Evolutionary conservation across 495 filamentous ascomycete species (phyloP), one percentile per base, ranked within the genome.

Genomic region (Penicillium arizonense): DNA sequence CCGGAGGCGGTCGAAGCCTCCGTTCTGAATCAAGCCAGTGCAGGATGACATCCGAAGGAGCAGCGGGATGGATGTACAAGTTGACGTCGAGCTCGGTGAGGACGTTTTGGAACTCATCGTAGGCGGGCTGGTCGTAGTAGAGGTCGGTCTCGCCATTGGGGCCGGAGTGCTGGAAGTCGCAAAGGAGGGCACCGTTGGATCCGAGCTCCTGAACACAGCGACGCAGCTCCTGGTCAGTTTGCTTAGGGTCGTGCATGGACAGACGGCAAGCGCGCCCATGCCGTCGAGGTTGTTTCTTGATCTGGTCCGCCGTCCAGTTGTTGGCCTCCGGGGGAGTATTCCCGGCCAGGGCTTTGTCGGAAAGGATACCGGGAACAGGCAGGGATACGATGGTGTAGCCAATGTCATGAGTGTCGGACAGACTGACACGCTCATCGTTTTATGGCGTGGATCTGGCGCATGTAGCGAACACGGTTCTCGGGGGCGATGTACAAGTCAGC

Each of bases 31-130:
- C 44, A 77, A 56, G 18, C 75, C 72, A 8, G n/a, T n/a, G n/a
- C n/a, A n/a, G 21, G 36, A 65, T 52, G 11, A 56, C 54, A 16
- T 55, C 63, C 6, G 64, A 70, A 26, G 69, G 61, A 4, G 57
- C 53, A 5, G 59, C 47, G 3, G 81, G 80, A 47, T 84, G 80
- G 36, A 84, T 57, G 55, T 84, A 84, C 9, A 84, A 63, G 0
- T 77, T 77, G n/a, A 78, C 79, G 30, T 75, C 74, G 2, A 85
- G 68, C 20, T 42, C 75, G 30, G 68, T 65, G 3, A 71, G 57
- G 0, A 64, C 61, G 32, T 63, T 52, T 78, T 78, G 82, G 61
- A 83, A 83, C 8, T 62, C 65, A 44, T 77, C 67, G 48, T 75
- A 82, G 21, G 70, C 69, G 1, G 68, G 64, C 18, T 62, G 58